Evolutionary conservation across 257 asterid species (phyloP).

Genomic region (Perilla frutescens): DNA sequence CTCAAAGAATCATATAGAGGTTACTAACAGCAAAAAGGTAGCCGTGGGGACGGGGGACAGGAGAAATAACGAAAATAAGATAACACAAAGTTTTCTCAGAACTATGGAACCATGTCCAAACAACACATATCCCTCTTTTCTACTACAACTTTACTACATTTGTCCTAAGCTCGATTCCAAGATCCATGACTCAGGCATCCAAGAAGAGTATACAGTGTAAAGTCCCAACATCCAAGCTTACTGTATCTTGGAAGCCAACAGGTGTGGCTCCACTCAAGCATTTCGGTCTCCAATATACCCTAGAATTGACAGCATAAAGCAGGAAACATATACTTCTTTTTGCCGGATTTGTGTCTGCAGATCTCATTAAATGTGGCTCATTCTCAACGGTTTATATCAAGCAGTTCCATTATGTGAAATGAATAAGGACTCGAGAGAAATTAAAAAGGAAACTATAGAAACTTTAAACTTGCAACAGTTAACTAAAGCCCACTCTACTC

Average conservation of each 20-base stretch:
- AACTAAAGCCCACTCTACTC: not conserved
- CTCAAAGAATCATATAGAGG: constrained; percentile 43
- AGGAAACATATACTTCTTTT: not conserved
- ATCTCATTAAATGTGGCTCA: not conserved
- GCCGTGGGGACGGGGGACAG: not conserved
- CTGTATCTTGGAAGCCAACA: constrained; percentile 4
- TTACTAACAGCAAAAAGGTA: not conserved
- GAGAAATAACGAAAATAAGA: not conserved
- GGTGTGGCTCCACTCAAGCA: not conserved
- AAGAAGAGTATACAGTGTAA: not conserved
- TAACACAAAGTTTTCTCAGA: not conserved
- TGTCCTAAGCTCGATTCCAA: constrained; percentile 15
- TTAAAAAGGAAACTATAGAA: not conserved
- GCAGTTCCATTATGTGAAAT: not conserved
- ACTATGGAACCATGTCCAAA: constrained; percentile 24
- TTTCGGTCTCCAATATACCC: not conserved
- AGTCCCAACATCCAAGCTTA: not conserved
- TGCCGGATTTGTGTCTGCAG: not conserved
- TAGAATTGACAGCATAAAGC: no score
- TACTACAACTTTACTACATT: constrained; percentile 17
- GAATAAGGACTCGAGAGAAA: not conserved
- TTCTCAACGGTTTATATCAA: not conserved
- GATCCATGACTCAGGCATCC: not conserved
- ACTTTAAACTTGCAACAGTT: not conserved
- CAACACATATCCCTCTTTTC: constrained; percentile 22